Percentiles rank a stretch among this genome's conserved stretches.
Evolutionary conservation across 2,329 filamentous ascomycete genomes (phyloP).

Genomic region (Aspergillus brunneoviolaceus): DNA sequence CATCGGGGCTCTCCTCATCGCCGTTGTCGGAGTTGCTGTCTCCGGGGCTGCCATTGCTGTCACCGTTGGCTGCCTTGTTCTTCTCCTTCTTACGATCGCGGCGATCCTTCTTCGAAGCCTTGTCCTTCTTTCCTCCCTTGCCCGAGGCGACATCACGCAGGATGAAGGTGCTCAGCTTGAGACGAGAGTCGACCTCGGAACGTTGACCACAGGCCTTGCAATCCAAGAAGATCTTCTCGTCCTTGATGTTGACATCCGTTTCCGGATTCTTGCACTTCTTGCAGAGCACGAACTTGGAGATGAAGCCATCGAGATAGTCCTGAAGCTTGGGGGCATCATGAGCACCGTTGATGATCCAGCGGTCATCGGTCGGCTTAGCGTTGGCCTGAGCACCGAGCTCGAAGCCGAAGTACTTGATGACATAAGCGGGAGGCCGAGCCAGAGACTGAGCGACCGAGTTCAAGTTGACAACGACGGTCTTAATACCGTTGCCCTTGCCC

Average conservation of each 20-base stretch:
- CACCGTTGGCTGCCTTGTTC: conserved; percentile 56
- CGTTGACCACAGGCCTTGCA: conserved; percentile 98
- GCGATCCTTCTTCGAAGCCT: conserved; percentile 88
- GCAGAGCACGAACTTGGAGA: conserved; percentile 97
- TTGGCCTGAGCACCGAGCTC: conserved; percentile 98
- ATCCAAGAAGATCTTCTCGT: conserved; percentile 86
- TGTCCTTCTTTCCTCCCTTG: conserved; percentile 95
- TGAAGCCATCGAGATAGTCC: conserved; percentile 97
- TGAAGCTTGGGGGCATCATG: conserved; percentile 95
- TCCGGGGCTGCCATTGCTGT: conserved; percentile 61
- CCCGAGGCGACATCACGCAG: conserved; percentile 82
- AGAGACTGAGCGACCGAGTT: conserved; percentile 90
- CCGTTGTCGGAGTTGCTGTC: conserved; percentile 65
- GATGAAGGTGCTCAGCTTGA: conserved; percentile 97
- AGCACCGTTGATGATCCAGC: conserved; percentile 99
- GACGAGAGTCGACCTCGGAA: conserved; percentile 83
- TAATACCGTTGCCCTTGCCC: conserved; percentile 99
- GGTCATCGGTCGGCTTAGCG: conserved; percentile 93
- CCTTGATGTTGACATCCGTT: conserved; percentile 93
- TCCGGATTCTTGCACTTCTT: conserved; percentile 99
- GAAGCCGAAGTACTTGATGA: conserved; percentile 99
- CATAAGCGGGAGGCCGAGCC: conserved; percentile 85
- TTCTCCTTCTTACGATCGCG: conserved; percentile 74
- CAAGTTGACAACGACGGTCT: conserved; percentile 96
- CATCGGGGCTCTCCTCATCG: conserved; percentile 64